A percentile compares a stretch with the other conserved stretches of the same genome.
These are phyloP conservation scores for Fusarium metavorans DNA, from an alignment of 2,329 filamentous ascomycete genomes.

Conservation along the genomic window DNA sequence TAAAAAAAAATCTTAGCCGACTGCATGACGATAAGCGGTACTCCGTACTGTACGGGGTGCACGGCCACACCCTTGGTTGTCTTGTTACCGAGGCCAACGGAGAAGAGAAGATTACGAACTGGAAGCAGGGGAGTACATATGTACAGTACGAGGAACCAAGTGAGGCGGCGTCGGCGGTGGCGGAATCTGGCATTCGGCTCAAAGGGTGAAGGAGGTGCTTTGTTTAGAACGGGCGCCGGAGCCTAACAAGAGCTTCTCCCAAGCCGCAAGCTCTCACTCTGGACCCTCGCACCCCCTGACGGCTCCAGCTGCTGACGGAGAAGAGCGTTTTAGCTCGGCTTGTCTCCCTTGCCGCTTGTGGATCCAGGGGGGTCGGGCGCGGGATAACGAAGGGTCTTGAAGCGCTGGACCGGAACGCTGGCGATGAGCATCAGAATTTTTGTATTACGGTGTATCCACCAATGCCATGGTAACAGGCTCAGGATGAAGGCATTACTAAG, in stretches of 20 bases:
- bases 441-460: constrained; percentile 24
- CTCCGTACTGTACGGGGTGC: constrained; percentile 36
- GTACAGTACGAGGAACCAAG: constrained; percentile 24
- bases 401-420: constrained; percentile 38
- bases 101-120: constrained; percentile 30
- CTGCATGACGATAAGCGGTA: constrained; percentile 30
- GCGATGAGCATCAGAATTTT: constrained; percentile 23
- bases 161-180: constrained; percentile 41
- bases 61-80: neutral
- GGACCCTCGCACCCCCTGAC: constrained; percentile 22
- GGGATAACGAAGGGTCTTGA: constrained; percentile 28
- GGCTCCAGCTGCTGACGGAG: constrained; percentile 20
- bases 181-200: constrained; percentile 41
- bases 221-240: constrained; percentile 17
- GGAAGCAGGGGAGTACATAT: neutral
- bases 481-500: constrained; percentile 5
- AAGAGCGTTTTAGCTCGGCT: constrained; percentile 43
- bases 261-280: neutral
- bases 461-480: neutral
- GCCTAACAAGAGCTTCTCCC: constrained; percentile 3
- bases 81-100: constrained; percentile 34
- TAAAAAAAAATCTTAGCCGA: constrained; percentile 25
- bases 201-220: constrained; percentile 33
- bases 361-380: constrained; percentile 30
- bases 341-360: constrained; percentile 41